Evolutionary conservation across 1,139 yeast species (phyloP).

Genomic region (Debaryomyces psychrophilus): DNA sequence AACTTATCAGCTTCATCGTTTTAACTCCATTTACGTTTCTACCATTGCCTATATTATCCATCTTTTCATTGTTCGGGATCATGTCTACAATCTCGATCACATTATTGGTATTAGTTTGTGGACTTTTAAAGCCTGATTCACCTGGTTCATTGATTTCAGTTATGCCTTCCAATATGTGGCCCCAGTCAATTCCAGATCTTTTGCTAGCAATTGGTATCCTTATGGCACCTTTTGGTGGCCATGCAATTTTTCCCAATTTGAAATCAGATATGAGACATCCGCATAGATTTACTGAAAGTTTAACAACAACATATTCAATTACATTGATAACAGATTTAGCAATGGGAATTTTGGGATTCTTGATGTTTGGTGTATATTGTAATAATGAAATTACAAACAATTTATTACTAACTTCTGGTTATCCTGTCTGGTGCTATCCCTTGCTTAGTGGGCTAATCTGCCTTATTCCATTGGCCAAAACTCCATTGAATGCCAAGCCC

Average conservation of each 20-base stretch:
- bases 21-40: slow-evolving; percentile 51
- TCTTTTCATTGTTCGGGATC: slow-evolving; percentile 50
- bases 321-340: slow-evolving; percentile 71
- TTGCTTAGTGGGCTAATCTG: slow-evolving; percentile 74
- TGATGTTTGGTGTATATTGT: slow-evolving; percentile 82
- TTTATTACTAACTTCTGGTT: slow-evolving; percentile 68
- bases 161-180: slow-evolving; percentile 55
- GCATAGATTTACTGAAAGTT: slow-evolving; percentile 43
- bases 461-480: slow-evolving; percentile 81
- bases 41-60: slow-evolving; percentile 47
- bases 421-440: slow-evolving; percentile 67
- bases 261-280: slow-evolving; percentile 63
- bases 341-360: slow-evolving; percentile 79
- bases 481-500: slow-evolving; percentile 87
- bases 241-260: slow-evolving; percentile 62
- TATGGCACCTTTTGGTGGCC: slow-evolving; percentile 68
- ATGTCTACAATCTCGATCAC: slow-evolving; percentile 50
- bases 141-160: slow-evolving; percentile 47
- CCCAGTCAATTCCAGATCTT: slow-evolving; percentile 42
- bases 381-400: slow-evolving; percentile 84
- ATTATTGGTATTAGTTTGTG: slow-evolving; percentile 41
- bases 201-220: slow-evolving; percentile 57
- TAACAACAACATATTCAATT: slow-evolving; percentile 55
- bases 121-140: slow-evolving; percentile 38
- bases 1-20: slow-evolving; percentile 42